These are phyloP conservation scores for Candida manassasensis DNA, from an alignment of 805 yeast genomes.

Conservation along the genomic window DNA sequence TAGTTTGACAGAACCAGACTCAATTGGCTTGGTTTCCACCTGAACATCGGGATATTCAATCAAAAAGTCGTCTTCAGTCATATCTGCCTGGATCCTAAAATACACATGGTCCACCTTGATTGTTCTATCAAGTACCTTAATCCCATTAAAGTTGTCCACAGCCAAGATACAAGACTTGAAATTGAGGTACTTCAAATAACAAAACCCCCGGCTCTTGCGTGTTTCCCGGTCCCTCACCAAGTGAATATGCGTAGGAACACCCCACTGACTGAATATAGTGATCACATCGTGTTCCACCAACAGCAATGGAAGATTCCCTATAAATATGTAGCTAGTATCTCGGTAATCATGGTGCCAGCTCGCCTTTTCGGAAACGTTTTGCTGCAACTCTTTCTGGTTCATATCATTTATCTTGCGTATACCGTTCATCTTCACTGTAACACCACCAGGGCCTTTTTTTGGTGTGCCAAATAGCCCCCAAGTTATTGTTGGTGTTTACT, in stretches of 20 bases:
- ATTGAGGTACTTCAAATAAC: slow-evolving; percentile 77
- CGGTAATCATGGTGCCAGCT: slow-evolving; percentile 89
- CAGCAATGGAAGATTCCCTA: slow-evolving; percentile 66
- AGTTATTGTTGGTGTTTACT: too few species aligned
- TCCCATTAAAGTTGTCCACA: slow-evolving; percentile 82
- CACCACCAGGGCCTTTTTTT: too few species aligned
- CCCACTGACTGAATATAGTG: slow-evolving; percentile 82
- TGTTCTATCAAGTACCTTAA: slow-evolving; percentile 44
- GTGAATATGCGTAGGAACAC: slow-evolving; percentile 74
- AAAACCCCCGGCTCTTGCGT: slow-evolving; percentile 50
- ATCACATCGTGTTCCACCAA: slow-evolving; percentile 73
- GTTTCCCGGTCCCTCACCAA: slow-evolving; percentile 56
- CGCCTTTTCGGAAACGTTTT: slow-evolving; percentile 51
- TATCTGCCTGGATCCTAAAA: slow-evolving; percentile 51
- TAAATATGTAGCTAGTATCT: slow-evolving; percentile 70
- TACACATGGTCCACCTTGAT: slow-evolving; percentile 68
- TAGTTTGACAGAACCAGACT: not conserved
- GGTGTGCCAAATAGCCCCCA: too few species aligned
- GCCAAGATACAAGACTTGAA: slow-evolving; percentile 78
- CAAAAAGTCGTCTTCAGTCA: slow-evolving; percentile 35
- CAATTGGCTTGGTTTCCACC: not conserved
- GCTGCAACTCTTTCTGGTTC: slow-evolving; percentile 64
- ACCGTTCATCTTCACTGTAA: too few species aligned
- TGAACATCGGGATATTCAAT: not conserved
- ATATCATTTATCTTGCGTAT: slow-evolving; percentile 47